phyloP scores from a whole-genome alignment of 2,329 filamentous ascomycete species.

The Ophiostoma piceae region DNA sequence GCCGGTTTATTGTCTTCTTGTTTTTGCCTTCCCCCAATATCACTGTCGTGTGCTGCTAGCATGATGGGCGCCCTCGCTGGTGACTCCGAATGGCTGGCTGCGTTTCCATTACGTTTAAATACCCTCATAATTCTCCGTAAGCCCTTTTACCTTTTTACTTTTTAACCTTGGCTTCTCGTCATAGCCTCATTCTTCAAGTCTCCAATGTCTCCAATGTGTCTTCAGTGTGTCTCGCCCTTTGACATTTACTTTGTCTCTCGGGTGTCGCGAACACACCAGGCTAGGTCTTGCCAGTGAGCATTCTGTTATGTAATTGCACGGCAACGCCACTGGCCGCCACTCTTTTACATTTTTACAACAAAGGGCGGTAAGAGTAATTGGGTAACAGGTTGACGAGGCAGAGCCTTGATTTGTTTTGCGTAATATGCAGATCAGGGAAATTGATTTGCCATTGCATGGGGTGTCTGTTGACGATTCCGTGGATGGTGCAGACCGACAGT shows the following conservation, averaged over 20 bases:
- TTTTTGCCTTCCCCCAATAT: background rate
- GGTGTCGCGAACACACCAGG: background rate
- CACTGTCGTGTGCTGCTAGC: conserved; percentile 1
- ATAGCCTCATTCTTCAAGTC: background rate
- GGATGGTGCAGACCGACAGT: background rate
- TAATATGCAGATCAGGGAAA: conserved; percentile 1
- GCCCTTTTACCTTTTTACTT: too few relatives aligned
- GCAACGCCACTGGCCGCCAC: conserved; percentile 10
- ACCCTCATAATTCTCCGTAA: background rate
- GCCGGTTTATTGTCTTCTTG: background rate
- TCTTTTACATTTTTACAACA: background rate
- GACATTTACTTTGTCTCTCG: background rate
- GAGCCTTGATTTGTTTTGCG: background rate
- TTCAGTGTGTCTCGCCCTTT: background rate
- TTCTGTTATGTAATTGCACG: conserved; percentile 13
- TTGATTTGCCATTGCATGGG: background rate
- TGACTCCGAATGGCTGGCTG: conserved; percentile 6
- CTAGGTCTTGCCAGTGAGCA: background rate
- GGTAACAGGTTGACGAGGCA: background rate
- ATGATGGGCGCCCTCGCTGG: background rate
- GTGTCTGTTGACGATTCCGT: background rate
- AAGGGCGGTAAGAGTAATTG: background rate
- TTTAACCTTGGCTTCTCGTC: background rate
- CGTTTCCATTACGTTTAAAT: conserved; percentile 7
- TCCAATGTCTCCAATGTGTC: too few relatives aligned